Conservation (phyloP, 805 yeast species). For the Teunomyces lycoperdinae region DNA sequence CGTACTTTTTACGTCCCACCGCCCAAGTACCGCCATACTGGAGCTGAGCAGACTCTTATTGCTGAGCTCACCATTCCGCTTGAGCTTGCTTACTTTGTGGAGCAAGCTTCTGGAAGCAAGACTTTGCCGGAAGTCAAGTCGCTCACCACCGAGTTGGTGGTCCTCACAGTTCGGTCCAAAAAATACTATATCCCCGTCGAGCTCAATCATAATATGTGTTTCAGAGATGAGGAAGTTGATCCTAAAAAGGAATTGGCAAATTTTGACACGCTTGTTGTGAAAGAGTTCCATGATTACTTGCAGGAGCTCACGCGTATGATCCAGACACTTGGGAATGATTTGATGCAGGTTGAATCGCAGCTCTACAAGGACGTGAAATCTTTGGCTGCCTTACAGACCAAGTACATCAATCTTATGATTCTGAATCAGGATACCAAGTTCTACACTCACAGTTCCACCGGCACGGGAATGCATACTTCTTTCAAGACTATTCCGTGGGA, state of each 20-base stretch:
- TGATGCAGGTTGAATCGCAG: slow-evolving; percentile 32
- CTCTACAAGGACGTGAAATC: slow-evolving; percentile 35
- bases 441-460: slow-evolving; percentile 9
- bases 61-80: slow-evolving; percentile 29
- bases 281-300: slow-evolving; percentile 27
- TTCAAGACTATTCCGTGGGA: slow-evolving; percentile 32
- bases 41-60: slow-evolving; percentile 5
- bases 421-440: slow-evolving; percentile 18
- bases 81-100: slow-evolving; percentile 25
- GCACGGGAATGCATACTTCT: slow-evolving; percentile 20
- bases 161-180: slow-evolving; percentile 31
- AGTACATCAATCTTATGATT: slow-evolving; percentile 30
- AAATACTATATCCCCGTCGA: slow-evolving; percentile 40
- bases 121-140: slow-evolving; percentile 33
- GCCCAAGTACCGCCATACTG: slow-evolving; percentile 16
- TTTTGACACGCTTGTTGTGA: slow-evolving; percentile 33
- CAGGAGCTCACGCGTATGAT: slow-evolving; percentile 26
- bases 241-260: slow-evolving; percentile 22
- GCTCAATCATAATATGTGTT: slow-evolving; percentile 38
- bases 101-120: slow-evolving; percentile 9
- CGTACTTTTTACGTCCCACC: slow-evolving; percentile 33
- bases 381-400: slow-evolving; percentile 32
- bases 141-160: slow-evolving; percentile 33
- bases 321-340: slow-evolving; percentile 33
- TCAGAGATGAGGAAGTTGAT: slow-evolving; percentile 31